Percentiles rank a stretch among this genome's conserved stretches.
phyloP scores from a whole-genome alignment of 1,284 basidiomycete genomes.

The Puccinia hordei region DNA sequence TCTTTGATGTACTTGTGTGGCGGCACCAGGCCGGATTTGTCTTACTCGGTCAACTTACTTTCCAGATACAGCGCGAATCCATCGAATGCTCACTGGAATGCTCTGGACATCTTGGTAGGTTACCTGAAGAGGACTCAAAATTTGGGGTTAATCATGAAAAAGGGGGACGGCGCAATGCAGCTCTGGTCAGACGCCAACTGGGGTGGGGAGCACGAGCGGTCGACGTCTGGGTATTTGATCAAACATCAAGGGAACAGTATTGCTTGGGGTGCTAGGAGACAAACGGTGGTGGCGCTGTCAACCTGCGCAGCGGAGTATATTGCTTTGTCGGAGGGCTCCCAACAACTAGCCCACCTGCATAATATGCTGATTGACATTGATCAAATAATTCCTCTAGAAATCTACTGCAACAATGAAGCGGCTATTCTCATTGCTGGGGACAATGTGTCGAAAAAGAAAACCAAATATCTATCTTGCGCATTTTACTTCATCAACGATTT shows the following conservation, averaged over 20 bases:
- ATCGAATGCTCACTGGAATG: background rate
- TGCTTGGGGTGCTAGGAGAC: conserved; percentile 16
- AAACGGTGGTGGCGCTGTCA: conserved; percentile 16
- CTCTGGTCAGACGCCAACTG: conserved; percentile 22
- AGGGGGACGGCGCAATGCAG: background rate
- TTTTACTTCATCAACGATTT: conserved; percentile 32
- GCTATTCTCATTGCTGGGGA: conserved; percentile 15
- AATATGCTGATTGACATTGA: background rate
- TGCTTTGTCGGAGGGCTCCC: background rate
- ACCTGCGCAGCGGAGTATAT: conserved; percentile 34
- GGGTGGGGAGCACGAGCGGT: conserved; percentile 23
- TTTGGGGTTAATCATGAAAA: background rate
- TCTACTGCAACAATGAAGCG: conserved; percentile 27
- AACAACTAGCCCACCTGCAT: background rate
- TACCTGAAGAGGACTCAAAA: background rate
- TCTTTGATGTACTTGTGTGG: conserved; percentile 4
- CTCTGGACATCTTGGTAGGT: background rate
- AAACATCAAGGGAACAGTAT: background rate
- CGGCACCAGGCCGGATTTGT: conserved; percentile 14
- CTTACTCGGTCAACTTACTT: background rate
- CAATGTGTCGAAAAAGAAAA: conserved; percentile 23
- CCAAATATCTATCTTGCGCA: background rate
- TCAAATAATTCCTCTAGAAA: background rate
- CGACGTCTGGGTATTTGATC: background rate
- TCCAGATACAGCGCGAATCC: background rate